A percentile compares a stretch with the other conserved stretches of the same genome.
These are phyloP conservation scores for Penicillium alfredii DNA, from an alignment of 495 filamentous ascomycete genomes.

Conservation along the genomic window DNA sequence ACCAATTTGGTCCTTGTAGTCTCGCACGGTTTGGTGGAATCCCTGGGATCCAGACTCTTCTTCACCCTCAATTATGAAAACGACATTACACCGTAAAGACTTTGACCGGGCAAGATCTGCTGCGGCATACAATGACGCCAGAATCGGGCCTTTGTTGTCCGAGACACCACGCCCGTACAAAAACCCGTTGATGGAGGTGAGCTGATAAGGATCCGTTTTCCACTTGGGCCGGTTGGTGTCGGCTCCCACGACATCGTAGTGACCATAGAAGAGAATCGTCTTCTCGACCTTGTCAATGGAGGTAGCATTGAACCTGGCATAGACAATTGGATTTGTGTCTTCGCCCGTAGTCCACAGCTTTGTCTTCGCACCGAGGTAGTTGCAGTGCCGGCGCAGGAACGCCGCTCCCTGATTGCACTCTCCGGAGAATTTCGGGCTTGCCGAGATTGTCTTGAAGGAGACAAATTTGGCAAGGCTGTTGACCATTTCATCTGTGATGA, in stretches of 20 bases:
- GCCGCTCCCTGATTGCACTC: slow-evolving; percentile 92
- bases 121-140: slow-evolving; percentile 88
- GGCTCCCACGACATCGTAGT: slow-evolving; percentile 97
- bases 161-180: slow-evolving; percentile 94
- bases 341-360: slow-evolving; percentile 73
- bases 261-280: slow-evolving; percentile 92
- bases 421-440: slow-evolving; percentile 71
- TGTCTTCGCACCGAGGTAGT: slow-evolving; percentile 80
- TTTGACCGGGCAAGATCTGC: slow-evolving; percentile 78
- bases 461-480: slow-evolving; percentile 78
- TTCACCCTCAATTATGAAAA: slow-evolving; percentile 94
- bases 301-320: slow-evolving; percentile 73
- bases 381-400: slow-evolving; percentile 82
- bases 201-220: slow-evolving; percentile 78
- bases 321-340: slow-evolving; percentile 80
- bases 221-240: slow-evolving; percentile 71
- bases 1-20: slow-evolving; percentile 78
- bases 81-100: slow-evolving; percentile 72
- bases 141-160: slow-evolving; percentile 93
- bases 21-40: slow-evolving; percentile 71
- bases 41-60: slow-evolving; percentile 92
- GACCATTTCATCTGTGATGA: slow-evolving; percentile 64
- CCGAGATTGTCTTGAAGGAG: slow-evolving; percentile 84
- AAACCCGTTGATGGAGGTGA: slow-evolving; percentile 84
- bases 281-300: slow-evolving; percentile 57